Evolutionary conservation across 768 basidiomycete genomes (phyloP).

Genomic region (Leccinum boreale): DNA sequence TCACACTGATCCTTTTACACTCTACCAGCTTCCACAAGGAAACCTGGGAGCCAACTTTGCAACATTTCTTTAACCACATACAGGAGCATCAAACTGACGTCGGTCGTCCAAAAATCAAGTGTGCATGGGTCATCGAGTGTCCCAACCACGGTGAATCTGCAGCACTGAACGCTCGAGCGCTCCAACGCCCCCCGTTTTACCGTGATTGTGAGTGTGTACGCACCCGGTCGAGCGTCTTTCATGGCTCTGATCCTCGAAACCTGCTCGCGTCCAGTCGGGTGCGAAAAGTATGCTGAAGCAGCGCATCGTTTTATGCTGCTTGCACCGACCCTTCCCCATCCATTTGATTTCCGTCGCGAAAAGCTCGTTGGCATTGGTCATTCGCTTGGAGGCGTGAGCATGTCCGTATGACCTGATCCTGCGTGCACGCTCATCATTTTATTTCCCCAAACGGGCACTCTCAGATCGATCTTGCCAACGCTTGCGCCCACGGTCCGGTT

Average conservation of each 20-base stretch:
- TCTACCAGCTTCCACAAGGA: constrained; percentile 76
- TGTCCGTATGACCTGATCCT: constrained; percentile 38
- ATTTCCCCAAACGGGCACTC: background rate
- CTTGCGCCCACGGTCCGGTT: constrained; percentile 46
- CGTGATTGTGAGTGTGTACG: constrained; percentile 40
- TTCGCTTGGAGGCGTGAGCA: constrained; percentile 62
- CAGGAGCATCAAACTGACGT: background rate
- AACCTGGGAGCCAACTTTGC: constrained; percentile 63
- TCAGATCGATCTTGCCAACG: constrained; percentile 52
- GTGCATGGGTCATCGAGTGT: constrained; percentile 66
- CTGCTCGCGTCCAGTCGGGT: constrained; percentile 45
- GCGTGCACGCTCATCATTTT: background rate
- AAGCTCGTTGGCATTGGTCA: constrained; percentile 65
- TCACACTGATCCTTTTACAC: constrained; percentile 62
- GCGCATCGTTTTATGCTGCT: constrained; percentile 53
- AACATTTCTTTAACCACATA: constrained; percentile 41
- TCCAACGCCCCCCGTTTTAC: constrained; percentile 43
- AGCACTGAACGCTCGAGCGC: constrained; percentile 45
- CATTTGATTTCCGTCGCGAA: constrained; percentile 46
- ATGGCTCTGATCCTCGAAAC: background rate
- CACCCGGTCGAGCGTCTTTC: background rate
- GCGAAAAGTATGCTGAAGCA: constrained; percentile 59
- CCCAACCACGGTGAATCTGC: constrained; percentile 71
- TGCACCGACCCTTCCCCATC: constrained; percentile 36
- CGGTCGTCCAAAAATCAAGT: constrained; percentile 22